Conservation (phyloP, 2,329 filamentous ascomycete species). For the Parastagonospora avenae region DNA sequence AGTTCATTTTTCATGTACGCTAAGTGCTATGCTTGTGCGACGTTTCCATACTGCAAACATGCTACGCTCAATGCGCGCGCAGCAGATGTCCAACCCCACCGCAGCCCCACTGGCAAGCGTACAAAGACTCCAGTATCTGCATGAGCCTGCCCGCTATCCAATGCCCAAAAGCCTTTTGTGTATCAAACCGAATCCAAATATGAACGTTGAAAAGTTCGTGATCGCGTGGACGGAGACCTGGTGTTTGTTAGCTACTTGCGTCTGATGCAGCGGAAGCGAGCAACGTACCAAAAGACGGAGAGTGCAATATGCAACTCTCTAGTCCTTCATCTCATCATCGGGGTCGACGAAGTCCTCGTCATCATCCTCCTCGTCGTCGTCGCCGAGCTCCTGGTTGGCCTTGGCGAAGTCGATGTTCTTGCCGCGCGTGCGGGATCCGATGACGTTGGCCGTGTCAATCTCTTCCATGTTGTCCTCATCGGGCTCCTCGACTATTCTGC, state of each 20-base stretch:
- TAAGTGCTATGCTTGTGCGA: slow-evolving; percentile 18
- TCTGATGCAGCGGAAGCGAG: neutral
- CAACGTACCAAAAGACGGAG: slow-evolving; percentile 27
- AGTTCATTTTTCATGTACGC: slow-evolving; percentile 5
- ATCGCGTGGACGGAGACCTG: slow-evolving; percentile 25
- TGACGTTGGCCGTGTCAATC: slow-evolving; percentile 89
- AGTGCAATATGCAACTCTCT: slow-evolving; percentile 13
- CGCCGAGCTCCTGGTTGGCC: slow-evolving; percentile 78
- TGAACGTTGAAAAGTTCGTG: slow-evolving; percentile 22
- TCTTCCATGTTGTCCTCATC: slow-evolving; percentile 85
- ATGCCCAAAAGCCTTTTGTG: slow-evolving; percentile 27
- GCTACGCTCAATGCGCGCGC: slow-evolving; percentile 18
- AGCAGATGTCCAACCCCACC: slow-evolving; percentile 14
- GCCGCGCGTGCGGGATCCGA: slow-evolving; percentile 83
- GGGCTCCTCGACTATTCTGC: slow-evolving; percentile 61
- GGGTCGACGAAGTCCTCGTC: slow-evolving; percentile 70
- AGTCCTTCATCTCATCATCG: slow-evolving; percentile 73
- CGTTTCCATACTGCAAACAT: slow-evolving; percentile 9
- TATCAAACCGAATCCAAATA: slow-evolving; percentile 19
- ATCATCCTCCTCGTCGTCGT: slow-evolving; percentile 78
- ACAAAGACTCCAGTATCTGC: slow-evolving; percentile 34
- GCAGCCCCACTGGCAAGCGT: slow-evolving; percentile 24
- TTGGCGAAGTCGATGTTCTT: slow-evolving; percentile 92
- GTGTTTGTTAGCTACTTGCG: slow-evolving; percentile 2
- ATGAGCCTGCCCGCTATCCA: slow-evolving; percentile 29